These are phyloP conservation scores for Hydnomerulius pinastri DNA, from an alignment of 768 basidiomycete genomes.

Conservation along the genomic window DNA sequence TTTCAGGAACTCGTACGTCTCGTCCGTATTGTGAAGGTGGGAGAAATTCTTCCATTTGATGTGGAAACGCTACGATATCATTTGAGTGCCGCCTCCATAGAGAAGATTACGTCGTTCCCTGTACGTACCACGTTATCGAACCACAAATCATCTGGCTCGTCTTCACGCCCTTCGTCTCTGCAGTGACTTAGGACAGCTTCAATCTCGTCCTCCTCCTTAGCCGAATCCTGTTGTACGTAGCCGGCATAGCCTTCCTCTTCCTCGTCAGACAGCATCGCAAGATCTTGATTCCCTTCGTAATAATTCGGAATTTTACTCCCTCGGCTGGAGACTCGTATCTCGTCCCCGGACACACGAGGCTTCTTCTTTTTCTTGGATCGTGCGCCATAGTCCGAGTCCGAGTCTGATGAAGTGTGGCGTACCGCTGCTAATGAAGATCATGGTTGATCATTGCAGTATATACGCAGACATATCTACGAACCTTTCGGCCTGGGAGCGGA, in stretches of 20 bases:
- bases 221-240: constrained; percentile 48
- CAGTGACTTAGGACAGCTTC: constrained; percentile 87
- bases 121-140: constrained; percentile 78
- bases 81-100: constrained; percentile 5
- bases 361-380: constrained; percentile 88
- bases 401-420: constrained; percentile 69
- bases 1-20: constrained; percentile 94
- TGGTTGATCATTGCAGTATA: constrained; percentile 9
- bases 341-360: constrained; percentile 55
- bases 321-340: constrained; percentile 74
- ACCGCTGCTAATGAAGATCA: constrained; percentile 39
- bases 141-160: constrained; percentile 81
- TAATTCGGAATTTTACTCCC: constrained; percentile 85
- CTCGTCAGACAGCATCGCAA: constrained; percentile 67
- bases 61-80: constrained; percentile 77
- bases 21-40: constrained; percentile 99
- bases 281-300: constrained; percentile 73
- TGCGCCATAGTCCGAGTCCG: constrained; percentile 85
- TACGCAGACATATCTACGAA: constrained; percentile 29
- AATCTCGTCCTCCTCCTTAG: constrained; percentile 80
- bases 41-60: constrained; percentile 99
- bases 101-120: neutral
- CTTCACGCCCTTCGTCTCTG: constrained; percentile 79
- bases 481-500: constrained; percentile 59
- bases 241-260: constrained; percentile 60